Percentiles rank a stretch among this genome's conserved stretches.
phyloP scores from a whole-genome alignment of 2,329 filamentous ascomycete genomes.

The Alternaria sp. region DNA sequence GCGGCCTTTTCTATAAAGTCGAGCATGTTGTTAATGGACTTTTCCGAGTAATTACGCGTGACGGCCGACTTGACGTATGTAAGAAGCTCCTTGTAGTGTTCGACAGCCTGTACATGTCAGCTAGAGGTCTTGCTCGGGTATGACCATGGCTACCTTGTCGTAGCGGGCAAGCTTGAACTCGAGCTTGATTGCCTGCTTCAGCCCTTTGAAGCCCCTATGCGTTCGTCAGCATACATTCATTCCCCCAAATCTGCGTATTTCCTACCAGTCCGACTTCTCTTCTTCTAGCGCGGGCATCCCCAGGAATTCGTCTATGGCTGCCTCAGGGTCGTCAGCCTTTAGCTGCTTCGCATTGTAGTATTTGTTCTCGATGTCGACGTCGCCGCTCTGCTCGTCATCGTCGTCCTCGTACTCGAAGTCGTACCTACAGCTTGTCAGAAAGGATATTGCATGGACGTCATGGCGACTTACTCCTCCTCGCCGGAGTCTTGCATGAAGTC shows the following conservation, averaged over 20 bases:
- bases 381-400: conserved; percentile 83
- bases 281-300: conserved; percentile 81
- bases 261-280: conserved; percentile 90
- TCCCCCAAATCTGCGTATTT: not conserved
- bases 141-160: conserved; percentile 65
- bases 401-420: conserved; percentile 98
- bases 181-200: conserved; percentile 98
- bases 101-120: conserved; percentile 69
- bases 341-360: conserved; percentile 99
- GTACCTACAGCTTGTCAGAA: conserved; percentile 63
- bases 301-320: conserved; percentile 91
- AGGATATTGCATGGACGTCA: not conserved
- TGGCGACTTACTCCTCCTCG: conserved; percentile 72
- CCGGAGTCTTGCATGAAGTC: conserved; percentile 95
- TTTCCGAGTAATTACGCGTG: conserved; percentile 97
- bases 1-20: conserved; percentile 95
- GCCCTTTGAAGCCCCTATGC: conserved; percentile 83
- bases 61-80: conserved; percentile 98
- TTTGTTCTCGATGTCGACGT: conserved; percentile 98
- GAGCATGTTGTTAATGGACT: conserved; percentile 99
- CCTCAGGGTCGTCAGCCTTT: conserved; percentile 83
- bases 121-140: conserved; percentile 7
- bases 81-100: conserved; percentile 92
- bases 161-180: conserved; percentile 94
- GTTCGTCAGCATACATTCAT: conserved; percentile 18